Evolutionary conservation across 331 rosid genomes (phyloP), one percentile per base, ranked within the genome.

Genomic region (Spiraea crenata): DNA sequence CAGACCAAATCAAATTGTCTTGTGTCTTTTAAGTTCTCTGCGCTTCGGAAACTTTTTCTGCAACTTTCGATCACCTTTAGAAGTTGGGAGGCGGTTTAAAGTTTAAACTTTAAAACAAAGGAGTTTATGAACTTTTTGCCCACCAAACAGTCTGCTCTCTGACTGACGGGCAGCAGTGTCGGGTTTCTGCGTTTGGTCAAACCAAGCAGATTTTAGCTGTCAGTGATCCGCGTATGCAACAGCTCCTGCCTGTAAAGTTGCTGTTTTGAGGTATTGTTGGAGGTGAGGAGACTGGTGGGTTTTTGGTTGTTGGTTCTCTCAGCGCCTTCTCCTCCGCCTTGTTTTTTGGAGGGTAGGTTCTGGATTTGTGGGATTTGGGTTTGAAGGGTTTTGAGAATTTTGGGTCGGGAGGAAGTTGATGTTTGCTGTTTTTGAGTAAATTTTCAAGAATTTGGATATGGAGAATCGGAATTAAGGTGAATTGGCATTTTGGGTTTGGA

Each of bases 81-180:
- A 25, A 5, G 67, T 41, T 41, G 4, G 41, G 58, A 73, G 73
- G 47, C 11, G 69, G 59, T 69, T 71, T 62, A 48, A 76, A 54
- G 4, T 9, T 9, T 45, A 3, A 45, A 45, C 9, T 25, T 25
- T 25, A 25, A 25, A 25, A n/a, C n/a, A n/a, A n/a, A n/a, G n/a
- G n/a, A 25, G 31, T 25, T 25, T 25, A 25, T 25, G 31, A 25
- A 25, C 2, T 70, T 80, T 65, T 78, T 56, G 81, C 69, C 64
- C 61, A 89, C 81, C 92, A 72, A 87, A 77, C 82, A 57, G 77
- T 89, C 91, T 61, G 57, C 40, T 67, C 65, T 69, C 83, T 78
- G 73, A 67, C 75, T 76, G 81, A 62, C 80, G 50, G 82, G 73
- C 79, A 63, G 76, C 34, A 35, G 44, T 34, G 77, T 25, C 31